Percentiles rank a stretch among this genome's conserved stretches.
Evolutionary conservation across 164 flowering plant genomes (phyloP).

Genomic region (Aristolochia californica): DNA sequence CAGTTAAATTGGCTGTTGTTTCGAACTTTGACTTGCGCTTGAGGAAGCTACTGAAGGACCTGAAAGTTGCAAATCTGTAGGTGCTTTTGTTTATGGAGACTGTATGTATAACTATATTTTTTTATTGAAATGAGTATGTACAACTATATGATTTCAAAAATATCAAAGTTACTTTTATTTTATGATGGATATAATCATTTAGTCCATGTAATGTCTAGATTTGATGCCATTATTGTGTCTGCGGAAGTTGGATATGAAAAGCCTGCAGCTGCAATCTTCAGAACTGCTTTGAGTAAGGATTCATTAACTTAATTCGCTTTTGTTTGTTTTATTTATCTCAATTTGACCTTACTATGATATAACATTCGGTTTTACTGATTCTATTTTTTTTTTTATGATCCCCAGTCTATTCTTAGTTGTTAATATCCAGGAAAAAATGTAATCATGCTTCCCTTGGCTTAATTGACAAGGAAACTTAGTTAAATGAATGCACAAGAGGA

Average conservation of each 20-base stretch:
- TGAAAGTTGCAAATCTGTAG: conserved; percentile 64
- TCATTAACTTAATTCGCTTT: background rate
- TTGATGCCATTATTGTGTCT: conserved; percentile 84
- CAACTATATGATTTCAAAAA: too few relatives aligned
- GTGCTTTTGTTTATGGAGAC: conserved; percentile 8
- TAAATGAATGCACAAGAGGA: too few relatives aligned
- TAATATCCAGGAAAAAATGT: too few relatives aligned
- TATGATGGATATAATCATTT: background rate
- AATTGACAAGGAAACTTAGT: too few relatives aligned
- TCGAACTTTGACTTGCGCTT: conserved; percentile 91
- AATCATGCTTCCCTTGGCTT: too few relatives aligned
- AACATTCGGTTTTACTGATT: too few relatives aligned
- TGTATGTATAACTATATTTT: too few relatives aligned
- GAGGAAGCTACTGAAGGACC: conserved; percentile 83
- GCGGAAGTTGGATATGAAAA: conserved; percentile 93
- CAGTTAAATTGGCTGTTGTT: conserved; percentile 94
- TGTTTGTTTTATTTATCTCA: background rate
- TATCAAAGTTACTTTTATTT: background rate
- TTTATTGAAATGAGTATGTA: too few relatives aligned
- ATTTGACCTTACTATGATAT: too few relatives aligned
- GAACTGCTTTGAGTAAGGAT: conserved; percentile 1
- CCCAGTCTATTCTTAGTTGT: too few relatives aligned
- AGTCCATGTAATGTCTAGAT: conserved; percentile 29
- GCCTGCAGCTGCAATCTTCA: conserved; percentile 61
- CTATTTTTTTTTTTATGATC: too few relatives aligned